Conservation (phyloP, 768 basidiomycete species). For the Boletus sensibilis region DNA sequence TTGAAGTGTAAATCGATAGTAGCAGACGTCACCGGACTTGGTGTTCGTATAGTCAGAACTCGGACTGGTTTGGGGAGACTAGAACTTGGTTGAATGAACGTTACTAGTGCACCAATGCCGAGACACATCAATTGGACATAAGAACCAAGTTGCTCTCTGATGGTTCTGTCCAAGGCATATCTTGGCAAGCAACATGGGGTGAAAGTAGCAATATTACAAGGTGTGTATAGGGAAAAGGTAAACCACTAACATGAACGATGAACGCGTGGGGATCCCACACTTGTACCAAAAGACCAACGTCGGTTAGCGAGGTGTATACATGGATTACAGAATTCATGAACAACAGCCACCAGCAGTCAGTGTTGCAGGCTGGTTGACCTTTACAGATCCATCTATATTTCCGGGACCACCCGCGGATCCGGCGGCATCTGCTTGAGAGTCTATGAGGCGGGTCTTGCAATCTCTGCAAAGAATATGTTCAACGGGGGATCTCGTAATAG, state of each 20-base stretch:
- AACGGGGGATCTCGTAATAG: not conserved
- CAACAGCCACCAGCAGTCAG: slow-evolving; percentile 53
- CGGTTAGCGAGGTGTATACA: slow-evolving; percentile 3
- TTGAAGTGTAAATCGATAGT: not conserved
- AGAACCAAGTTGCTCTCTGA: not conserved
- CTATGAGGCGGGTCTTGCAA: slow-evolving; percentile 96
- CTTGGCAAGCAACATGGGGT: slow-evolving; percentile 6
- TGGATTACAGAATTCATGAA: slow-evolving; percentile 33
- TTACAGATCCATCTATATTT: slow-evolving; percentile 56
- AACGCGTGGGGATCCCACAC: not conserved
- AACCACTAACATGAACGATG: slow-evolving; percentile 13
- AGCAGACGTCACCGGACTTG: not conserved
- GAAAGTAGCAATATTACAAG: slow-evolving; percentile 20
- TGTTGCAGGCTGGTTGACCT: slow-evolving; percentile 59
- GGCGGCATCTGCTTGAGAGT: slow-evolving; percentile 75
- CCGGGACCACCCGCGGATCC: slow-evolving; percentile 38
- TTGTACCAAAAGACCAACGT: slow-evolving; percentile 2
- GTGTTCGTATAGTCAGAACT: too few species aligned
- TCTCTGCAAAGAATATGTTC: slow-evolving; percentile 52
- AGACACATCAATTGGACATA: not conserved
- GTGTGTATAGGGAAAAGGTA: slow-evolving; percentile 9
- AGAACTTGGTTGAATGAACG: not conserved
- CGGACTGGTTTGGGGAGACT: too few species aligned
- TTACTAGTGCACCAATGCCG: not conserved
- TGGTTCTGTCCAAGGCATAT: not conserved